Evolutionary conservation across 139 green algal species (phyloP).

Genomic region (Yamagishiella unicocca): DNA sequence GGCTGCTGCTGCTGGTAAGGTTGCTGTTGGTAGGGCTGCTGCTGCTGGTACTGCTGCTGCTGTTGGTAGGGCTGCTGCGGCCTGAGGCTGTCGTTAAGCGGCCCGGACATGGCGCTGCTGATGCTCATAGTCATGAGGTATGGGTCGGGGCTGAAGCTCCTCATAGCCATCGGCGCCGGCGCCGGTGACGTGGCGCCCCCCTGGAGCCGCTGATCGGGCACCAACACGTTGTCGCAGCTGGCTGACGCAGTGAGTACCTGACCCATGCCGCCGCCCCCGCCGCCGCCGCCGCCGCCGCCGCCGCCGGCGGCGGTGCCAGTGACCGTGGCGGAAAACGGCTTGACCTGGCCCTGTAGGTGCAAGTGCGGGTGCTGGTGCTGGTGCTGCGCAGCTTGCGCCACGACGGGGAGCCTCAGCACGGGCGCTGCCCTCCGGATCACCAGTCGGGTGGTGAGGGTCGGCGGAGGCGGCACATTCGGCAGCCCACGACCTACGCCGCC

Average conservation of each 20-base stretch:
- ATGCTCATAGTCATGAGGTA: neutral
- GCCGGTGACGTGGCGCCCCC: neutral
- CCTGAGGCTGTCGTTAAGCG: neutral
- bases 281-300: neutral
- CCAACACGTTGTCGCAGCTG: neutral
- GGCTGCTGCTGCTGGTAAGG: too few species aligned
- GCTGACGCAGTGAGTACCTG: neutral
- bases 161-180: neutral
- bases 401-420: slow-evolving; percentile 31
- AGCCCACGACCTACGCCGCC: neutral
- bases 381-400: slow-evolving; percentile 6
- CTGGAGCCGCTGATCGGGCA: neutral
- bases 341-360: neutral
- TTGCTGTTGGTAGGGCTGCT: neutral
- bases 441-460: neutral
- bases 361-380: neutral
- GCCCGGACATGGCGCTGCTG: neutral
- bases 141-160: slow-evolving; percentile 2
- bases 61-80: neutral
- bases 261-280: neutral
- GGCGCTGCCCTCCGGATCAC: slow-evolving; percentile 13
- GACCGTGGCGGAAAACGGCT: too few species aligned
- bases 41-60: neutral
- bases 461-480: slow-evolving; percentile 14
- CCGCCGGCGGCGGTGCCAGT: neutral